Conservation (phyloP, 495 filamentous ascomycete genomes). For the Eremomyces bilateralis region DNA sequence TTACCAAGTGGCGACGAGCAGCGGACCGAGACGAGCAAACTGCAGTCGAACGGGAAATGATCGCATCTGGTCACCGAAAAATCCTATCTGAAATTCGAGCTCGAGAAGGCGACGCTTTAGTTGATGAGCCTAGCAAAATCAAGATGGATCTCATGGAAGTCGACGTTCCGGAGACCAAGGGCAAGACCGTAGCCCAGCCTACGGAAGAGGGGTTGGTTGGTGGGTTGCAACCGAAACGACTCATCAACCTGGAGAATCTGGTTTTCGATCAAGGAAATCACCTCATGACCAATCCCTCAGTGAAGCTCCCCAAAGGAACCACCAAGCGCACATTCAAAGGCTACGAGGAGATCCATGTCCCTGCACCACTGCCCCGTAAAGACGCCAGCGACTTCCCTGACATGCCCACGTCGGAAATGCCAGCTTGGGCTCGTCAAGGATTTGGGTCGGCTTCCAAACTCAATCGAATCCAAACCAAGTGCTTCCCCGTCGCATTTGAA, state of each 20-base stretch:
- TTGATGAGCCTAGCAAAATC: constrained; percentile 51
- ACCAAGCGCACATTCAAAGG: constrained; percentile 91
- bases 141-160: constrained; percentile 81
- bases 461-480: constrained; percentile 88
- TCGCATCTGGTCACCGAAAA: constrained; percentile 60
- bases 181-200: constrained; percentile 20
- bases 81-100: constrained; percentile 71
- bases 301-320: constrained; percentile 85
- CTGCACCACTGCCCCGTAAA: constrained; percentile 61
- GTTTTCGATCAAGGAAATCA: constrained; percentile 97
- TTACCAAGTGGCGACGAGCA: constrained; percentile 67
- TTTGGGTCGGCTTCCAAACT: constrained; percentile 65
- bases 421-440: constrained; percentile 73
- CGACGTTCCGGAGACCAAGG: constrained; percentile 44
- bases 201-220: constrained; percentile 49
- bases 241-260: constrained; percentile 87
- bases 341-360: constrained; percentile 95
- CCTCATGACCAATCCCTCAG: constrained; percentile 92
- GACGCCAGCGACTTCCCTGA: constrained; percentile 58
- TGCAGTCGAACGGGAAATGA: constrained; percentile 73
- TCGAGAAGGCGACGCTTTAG: constrained; percentile 27
- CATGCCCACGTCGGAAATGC: constrained; percentile 67
- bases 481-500: constrained; percentile 74
- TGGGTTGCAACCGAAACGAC: constrained; percentile 66
- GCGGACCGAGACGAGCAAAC: constrained; percentile 52